Conservation (phyloP, 2,329 filamentous ascomycete species). For the Penicillium sp. region DNA sequence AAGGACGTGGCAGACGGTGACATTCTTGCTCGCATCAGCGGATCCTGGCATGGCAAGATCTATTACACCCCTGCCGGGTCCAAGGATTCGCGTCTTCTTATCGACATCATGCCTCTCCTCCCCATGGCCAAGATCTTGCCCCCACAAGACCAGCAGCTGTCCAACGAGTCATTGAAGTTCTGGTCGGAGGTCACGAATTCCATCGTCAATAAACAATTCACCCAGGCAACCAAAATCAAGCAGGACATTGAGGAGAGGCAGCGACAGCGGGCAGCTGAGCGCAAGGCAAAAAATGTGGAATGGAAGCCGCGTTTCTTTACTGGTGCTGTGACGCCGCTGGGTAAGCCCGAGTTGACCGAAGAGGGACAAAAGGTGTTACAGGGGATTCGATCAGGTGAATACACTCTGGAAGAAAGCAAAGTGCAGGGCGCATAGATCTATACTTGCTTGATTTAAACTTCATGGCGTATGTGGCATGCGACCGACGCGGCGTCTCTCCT, state of each 20-base stretch:
- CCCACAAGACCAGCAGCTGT: slow-evolving; percentile 69
- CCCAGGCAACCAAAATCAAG: slow-evolving; percentile 79
- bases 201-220: slow-evolving; percentile 77
- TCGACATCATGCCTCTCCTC: slow-evolving; percentile 79
- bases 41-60: slow-evolving; percentile 74
- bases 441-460: slow-evolving; percentile 5
- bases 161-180: slow-evolving; percentile 83
- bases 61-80: slow-evolving; percentile 53
- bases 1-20: slow-evolving; percentile 84
- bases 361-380: slow-evolving; percentile 58
- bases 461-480: slow-evolving; percentile 27
- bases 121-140: slow-evolving; percentile 77
- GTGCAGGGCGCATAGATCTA: slow-evolving; percentile 32
- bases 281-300: slow-evolving; percentile 63
- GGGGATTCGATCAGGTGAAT: slow-evolving; percentile 52
- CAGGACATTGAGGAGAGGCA: slow-evolving; percentile 88
- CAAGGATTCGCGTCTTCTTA: slow-evolving; percentile 62
- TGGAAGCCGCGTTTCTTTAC: slow-evolving; percentile 91
- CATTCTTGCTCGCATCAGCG: slow-evolving; percentile 74
- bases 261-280: slow-evolving; percentile 74
- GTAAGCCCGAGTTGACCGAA: slow-evolving; percentile 59
- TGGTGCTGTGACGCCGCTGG: slow-evolving; percentile 54
- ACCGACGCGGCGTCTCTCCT: slow-evolving; percentile 18
- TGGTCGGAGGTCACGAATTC: slow-evolving; percentile 86
- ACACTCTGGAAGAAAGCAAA: slow-evolving; percentile 43